These are phyloP conservation scores for Gymnopilus junonius DNA, from an alignment of 768 basidiomycete species.

Conservation along the genomic window DNA sequence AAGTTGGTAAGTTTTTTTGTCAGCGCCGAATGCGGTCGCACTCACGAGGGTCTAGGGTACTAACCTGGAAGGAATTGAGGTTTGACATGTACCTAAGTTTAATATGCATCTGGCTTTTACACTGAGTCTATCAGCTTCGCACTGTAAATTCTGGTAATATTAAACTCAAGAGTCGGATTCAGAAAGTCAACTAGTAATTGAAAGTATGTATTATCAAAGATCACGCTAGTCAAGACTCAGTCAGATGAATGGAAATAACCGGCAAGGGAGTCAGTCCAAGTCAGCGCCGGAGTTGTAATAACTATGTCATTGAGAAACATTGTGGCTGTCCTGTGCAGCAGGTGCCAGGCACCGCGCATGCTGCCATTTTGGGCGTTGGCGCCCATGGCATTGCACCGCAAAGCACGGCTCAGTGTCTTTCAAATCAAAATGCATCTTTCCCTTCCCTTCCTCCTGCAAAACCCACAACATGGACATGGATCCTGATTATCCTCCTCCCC, in stretches of 20 bases:
- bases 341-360: constrained; percentile 3
- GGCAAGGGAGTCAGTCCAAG: background rate
- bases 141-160: too few relatives aligned
- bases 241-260: too few relatives aligned
- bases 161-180: too few relatives aligned
- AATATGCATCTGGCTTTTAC: background rate
- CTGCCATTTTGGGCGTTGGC: constrained; percentile 15
- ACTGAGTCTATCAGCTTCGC: too few relatives aligned
- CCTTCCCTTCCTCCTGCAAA: background rate
- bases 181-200: background rate
- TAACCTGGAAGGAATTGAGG: constrained; percentile 83
- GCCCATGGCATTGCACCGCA: constrained; percentile 8
- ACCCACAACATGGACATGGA: constrained; percentile 18
- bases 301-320: background rate
- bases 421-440: constrained; percentile 1
- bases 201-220: too few relatives aligned
- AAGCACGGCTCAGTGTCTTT: constrained; percentile 2
- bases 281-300: background rate
- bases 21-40: background rate
- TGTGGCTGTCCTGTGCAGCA: background rate
- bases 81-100: constrained; percentile 38
- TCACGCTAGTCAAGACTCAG: too few relatives aligned
- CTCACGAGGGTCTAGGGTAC: constrained; percentile 59
- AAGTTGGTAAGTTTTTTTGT: constrained; percentile 62
- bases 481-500: constrained; percentile 38